Percentiles rank a stretch among this genome's conserved stretches.
Evolutionary conservation across 352 stramenopile genomes (phyloP).

Genomic region (Phytophthora fragariaefolia): DNA sequence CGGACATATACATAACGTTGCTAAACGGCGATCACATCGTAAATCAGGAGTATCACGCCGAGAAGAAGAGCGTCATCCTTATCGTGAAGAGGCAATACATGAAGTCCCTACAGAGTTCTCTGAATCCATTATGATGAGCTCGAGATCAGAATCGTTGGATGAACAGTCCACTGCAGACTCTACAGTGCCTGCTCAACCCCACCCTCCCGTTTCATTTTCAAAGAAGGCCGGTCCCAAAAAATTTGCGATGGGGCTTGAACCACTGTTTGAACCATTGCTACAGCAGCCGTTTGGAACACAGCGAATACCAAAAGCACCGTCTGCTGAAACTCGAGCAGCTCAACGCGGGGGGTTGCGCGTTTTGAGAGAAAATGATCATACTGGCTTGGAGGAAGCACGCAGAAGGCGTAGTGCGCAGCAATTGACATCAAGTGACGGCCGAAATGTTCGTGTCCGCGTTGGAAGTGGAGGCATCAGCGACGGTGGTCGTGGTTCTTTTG

Average conservation of each 20-base stretch:
- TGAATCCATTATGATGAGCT: slow-evolving; percentile 32
- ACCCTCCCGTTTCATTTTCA: slow-evolving; percentile 25
- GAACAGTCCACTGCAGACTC: slow-evolving; percentile 23
- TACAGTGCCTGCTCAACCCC: slow-evolving; percentile 17
- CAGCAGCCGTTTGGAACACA: slow-evolving; percentile 74
- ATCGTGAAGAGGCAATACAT: slow-evolving; percentile 32
- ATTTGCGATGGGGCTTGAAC: slow-evolving; percentile 71
- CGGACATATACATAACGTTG: slow-evolving; percentile 22
- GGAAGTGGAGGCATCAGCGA: slow-evolving; percentile 1
- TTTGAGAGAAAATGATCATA: slow-evolving; percentile 25
- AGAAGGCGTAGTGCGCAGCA: slow-evolving; percentile 18
- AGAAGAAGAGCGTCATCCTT: slow-evolving; percentile 29
- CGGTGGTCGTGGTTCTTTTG: slow-evolving; percentile 6
- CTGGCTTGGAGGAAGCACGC: slow-evolving; percentile 5
- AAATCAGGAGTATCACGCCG: slow-evolving; percentile 24
- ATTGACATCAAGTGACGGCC: slow-evolving; percentile 6
- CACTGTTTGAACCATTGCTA: slow-evolving; percentile 78
- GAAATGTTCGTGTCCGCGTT: slow-evolving; percentile 6
- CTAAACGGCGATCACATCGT: slow-evolving; percentile 24
- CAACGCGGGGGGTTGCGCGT: slow-evolving; percentile 31
- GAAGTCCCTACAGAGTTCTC: slow-evolving; percentile 41
- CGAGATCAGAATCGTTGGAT: slow-evolving; percentile 36
- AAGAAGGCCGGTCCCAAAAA: slow-evolving; percentile 41
- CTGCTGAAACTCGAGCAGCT: slow-evolving; percentile 26
- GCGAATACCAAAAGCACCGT: slow-evolving; percentile 42